phyloP scores from a whole-genome alignment of 768 basidiomycete species.

The Leccinum disarticulatum region DNA sequence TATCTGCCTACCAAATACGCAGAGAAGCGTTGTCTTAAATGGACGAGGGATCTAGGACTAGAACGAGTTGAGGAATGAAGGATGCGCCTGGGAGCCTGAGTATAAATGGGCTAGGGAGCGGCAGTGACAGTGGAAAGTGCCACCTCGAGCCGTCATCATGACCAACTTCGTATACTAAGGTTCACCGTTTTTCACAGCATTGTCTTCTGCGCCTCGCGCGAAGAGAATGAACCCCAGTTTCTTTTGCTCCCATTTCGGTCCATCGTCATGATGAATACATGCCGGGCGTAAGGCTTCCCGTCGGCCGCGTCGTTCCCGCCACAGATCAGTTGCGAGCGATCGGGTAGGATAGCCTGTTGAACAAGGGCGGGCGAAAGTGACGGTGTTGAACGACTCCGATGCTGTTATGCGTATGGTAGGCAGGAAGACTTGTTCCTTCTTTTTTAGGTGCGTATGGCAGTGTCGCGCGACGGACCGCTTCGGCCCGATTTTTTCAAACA shows the following conservation, averaged over 20 bases:
- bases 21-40: background rate
- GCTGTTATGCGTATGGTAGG: too few relatives aligned
- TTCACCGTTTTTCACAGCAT: background rate
- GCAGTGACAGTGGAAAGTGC: background rate
- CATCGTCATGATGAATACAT: too few relatives aligned
- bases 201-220: background rate
- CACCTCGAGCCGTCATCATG: too few relatives aligned
- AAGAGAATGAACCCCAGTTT: background rate
- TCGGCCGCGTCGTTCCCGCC: too few relatives aligned
- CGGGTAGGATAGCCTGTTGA: too few relatives aligned
- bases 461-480: conserved; percentile 2
- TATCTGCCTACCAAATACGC: background rate
- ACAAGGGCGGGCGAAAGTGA: too few relatives aligned
- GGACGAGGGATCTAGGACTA: background rate
- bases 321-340: too few relatives aligned
- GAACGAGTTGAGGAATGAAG: background rate
- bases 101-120: conserved; percentile 1
- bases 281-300: too few relatives aligned
- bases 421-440: too few relatives aligned
- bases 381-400: too few relatives aligned
- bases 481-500: conserved; percentile 15
- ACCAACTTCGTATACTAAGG: background rate
- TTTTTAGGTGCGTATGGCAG: too few relatives aligned
- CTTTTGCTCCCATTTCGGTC: too few relatives aligned
- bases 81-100: background rate